Evolutionary conservation across 2,329 filamentous ascomycete genomes (phyloP).

Genomic region (Colletotrichum sojae): DNA sequence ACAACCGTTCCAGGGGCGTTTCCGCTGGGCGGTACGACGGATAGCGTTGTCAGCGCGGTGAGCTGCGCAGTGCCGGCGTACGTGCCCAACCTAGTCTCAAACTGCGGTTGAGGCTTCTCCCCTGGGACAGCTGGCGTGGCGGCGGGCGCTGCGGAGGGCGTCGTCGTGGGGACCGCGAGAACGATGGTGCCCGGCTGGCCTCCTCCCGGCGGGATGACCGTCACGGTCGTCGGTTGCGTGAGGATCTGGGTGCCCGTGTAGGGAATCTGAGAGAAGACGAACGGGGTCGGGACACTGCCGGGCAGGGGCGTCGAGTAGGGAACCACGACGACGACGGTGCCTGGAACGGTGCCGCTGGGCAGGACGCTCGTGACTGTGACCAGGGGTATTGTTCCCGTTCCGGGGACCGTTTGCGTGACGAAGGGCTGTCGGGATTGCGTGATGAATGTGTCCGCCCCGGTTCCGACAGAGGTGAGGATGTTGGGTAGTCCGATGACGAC

Average conservation of each 20-base stretch:
- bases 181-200: conserved; percentile 25
- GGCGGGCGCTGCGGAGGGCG: not conserved
- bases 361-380: conserved; percentile 1
- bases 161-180: conserved; percentile 18
- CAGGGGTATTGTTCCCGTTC: not conserved
- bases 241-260: conserved; percentile 17
- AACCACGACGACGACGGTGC: conserved; percentile 1
- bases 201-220: conserved; percentile 13
- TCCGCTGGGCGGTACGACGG: not conserved
- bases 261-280: conserved; percentile 8
- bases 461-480: not conserved
- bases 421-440: conserved; percentile 11
- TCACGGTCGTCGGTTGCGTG: conserved; percentile 6
- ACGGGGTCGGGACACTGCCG: not conserved
- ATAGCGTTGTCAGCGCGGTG: not conserved
- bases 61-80: not conserved
- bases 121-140: not conserved
- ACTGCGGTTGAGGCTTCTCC: no score
- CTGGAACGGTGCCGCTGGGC: conserved; percentile 1
- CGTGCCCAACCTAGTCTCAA: not conserved
- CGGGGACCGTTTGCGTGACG: not conserved
- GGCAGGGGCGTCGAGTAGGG: not conserved
- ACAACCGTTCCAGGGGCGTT: not conserved
- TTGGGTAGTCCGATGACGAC: conserved; percentile 27
- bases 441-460: conserved; percentile 9